A percentile compares a stretch with the other conserved stretches of the same genome.
phyloP scores from a whole-genome alignment of 2,329 filamentous ascomycete species.

The Exophiala xenobiotica region DNA sequence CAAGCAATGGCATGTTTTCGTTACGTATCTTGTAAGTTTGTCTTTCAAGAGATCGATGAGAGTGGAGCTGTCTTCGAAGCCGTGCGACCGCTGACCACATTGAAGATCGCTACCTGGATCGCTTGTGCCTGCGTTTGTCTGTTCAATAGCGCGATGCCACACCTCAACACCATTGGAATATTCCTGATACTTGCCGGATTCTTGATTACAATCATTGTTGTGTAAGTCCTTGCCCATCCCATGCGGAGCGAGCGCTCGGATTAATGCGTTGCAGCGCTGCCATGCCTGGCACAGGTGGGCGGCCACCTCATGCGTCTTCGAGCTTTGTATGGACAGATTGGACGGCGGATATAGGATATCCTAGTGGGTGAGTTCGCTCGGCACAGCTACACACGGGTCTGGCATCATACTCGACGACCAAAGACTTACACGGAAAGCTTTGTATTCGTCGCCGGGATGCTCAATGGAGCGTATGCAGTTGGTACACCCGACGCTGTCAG shows the following conservation, averaged over 20 bases:
- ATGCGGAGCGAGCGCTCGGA: too few relatives aligned
- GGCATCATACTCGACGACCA: not conserved
- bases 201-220: constrained; percentile 48
- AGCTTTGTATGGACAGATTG: constrained; percentile 57
- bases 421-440: constrained; percentile 40
- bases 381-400: too few relatives aligned
- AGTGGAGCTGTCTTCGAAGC: too few relatives aligned
- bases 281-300: constrained; percentile 19
- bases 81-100: constrained; percentile 14
- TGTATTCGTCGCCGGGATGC: constrained; percentile 64
- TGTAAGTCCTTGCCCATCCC: constrained; percentile 19
- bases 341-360: constrained; percentile 48
- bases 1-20: constrained; percentile 59
- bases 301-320: constrained; percentile 45
- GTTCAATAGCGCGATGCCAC: constrained; percentile 46
- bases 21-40: constrained; percentile 53
- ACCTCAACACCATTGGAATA: constrained; percentile 41
- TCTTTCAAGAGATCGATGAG: too few relatives aligned
- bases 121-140: constrained; percentile 34
- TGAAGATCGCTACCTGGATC: constrained; percentile 25
- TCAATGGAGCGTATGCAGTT: constrained; percentile 69
- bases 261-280: constrained; percentile 13
- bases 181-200: constrained; percentile 50
- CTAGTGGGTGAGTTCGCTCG: constrained; percentile 59
- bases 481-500: constrained; percentile 65